phyloP scores from a whole-genome alignment of 2,329 filamentous ascomycete species.

The Trichophyton simii region DNA sequence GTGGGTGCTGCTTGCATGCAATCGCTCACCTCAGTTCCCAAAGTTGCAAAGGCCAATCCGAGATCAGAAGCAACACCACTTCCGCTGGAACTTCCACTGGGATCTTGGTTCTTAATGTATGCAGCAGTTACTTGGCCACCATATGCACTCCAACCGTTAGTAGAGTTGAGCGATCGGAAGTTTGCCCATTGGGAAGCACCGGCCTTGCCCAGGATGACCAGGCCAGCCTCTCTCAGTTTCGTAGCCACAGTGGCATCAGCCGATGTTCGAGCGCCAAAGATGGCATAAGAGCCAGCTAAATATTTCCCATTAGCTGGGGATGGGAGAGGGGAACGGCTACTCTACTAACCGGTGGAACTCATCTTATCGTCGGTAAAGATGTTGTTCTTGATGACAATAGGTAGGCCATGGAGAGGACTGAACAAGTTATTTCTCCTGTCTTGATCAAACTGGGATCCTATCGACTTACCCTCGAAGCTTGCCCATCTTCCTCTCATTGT shows the following conservation, averaged over 20 bases:
- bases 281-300: constrained; percentile 48
- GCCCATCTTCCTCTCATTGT: constrained; percentile 44
- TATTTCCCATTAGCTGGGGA: not conserved
- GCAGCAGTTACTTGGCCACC: constrained; percentile 51
- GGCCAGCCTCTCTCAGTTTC: constrained; percentile 49
- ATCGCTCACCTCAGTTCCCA: constrained; percentile 44
- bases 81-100: constrained; percentile 49
- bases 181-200: constrained; percentile 56
- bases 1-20: not conserved
- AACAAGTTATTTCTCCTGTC: constrained; percentile 14
- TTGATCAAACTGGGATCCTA: not conserved
- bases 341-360: constrained; percentile 43
- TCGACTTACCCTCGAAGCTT: constrained; percentile 24
- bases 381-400: constrained; percentile 58
- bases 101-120: constrained; percentile 51
- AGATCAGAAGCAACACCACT: constrained; percentile 49
- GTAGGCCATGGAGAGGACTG: constrained; percentile 55
- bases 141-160: constrained; percentile 52
- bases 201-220: constrained; percentile 53
- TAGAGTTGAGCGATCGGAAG: constrained; percentile 42
- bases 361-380: constrained; percentile 52
- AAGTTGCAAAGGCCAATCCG: constrained; percentile 45
- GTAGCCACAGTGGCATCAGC: constrained; percentile 47
- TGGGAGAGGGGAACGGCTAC: constrained; percentile 38
- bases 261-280: constrained; percentile 46